Conservation (phyloP, 2,329 filamentous ascomycete genomes). For the Fusarium sp. region DNA sequence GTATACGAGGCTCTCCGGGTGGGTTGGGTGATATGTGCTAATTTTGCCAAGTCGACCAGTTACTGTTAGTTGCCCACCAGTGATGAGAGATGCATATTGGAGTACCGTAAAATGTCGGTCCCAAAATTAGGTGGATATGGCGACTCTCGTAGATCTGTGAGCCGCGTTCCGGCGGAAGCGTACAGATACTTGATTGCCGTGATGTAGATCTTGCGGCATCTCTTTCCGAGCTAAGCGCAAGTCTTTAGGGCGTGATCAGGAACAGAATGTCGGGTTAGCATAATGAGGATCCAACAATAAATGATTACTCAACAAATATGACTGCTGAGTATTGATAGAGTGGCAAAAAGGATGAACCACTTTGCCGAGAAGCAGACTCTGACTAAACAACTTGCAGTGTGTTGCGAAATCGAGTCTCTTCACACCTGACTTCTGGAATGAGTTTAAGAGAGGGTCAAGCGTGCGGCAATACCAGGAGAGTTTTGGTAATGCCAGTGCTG, state of each 20-base stretch:
- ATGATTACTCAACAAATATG: conserved; percentile 15
- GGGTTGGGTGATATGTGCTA: conserved; percentile 13
- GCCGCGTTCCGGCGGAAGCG: conserved; percentile 4
- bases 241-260: not conserved
- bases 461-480: not conserved
- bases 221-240: conserved; percentile 6
- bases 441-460: not conserved
- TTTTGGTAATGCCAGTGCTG: not conserved
- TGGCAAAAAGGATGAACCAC: not conserved
- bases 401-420: not conserved
- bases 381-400: not conserved
- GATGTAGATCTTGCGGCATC: not conserved
- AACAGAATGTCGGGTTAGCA: conserved; percentile 2
- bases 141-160: conserved; percentile 7
- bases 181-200: not conserved
- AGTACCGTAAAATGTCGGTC: not conserved
- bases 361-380: not conserved
- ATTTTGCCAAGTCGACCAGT: not conserved
- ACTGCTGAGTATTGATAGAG: not conserved
- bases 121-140: conserved; percentile 4
- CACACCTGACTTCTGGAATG: not conserved
- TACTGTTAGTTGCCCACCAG: not conserved
- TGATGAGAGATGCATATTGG: not conserved
- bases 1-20: conserved; percentile 10
- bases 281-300: not conserved